Conservation (phyloP, 2,329 filamentous ascomycete genomes). For the Epichloe typhina region DNA sequence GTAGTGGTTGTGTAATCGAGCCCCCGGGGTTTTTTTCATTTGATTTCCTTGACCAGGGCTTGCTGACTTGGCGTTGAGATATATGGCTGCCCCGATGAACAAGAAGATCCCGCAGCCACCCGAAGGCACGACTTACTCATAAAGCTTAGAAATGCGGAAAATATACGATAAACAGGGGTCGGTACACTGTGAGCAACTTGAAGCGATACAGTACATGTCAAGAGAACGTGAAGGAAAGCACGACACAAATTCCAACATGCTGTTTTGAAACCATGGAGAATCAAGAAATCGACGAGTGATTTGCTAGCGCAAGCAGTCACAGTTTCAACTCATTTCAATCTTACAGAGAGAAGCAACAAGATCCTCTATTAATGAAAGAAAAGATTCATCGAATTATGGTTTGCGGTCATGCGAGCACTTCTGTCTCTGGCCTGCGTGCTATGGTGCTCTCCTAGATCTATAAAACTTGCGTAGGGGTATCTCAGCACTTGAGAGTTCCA, state of each 20-base stretch:
- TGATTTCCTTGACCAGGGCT: background rate
- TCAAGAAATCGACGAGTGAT: background rate
- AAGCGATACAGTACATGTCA: background rate
- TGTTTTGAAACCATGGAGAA: background rate
- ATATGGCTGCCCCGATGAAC: conserved; percentile 82
- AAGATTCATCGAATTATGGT: background rate
- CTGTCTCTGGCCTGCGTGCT: background rate
- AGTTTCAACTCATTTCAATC: background rate
- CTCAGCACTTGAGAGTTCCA: conserved; percentile 1
- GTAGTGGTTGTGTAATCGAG: conserved; percentile 23
- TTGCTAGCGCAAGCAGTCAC: background rate
- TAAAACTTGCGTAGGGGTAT: background rate
- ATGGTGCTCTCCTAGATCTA: background rate
- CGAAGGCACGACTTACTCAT: conserved; percentile 54
- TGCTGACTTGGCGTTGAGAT: conserved; percentile 43
- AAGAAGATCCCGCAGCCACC: conserved; percentile 93
- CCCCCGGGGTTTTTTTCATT: background rate
- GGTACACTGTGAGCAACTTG: background rate
- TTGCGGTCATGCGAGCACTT: background rate
- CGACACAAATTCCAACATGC: background rate
- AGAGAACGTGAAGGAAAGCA: background rate
- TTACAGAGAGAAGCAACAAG: background rate
- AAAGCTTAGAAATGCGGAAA: conserved; percentile 1
- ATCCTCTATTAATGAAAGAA: background rate
- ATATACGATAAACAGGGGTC: background rate